Percentiles rank a stretch among this genome's conserved stretches.
These are phyloP conservation scores for Penicillium ucsense DNA, from an alignment of 495 filamentous ascomycete genomes.

Conservation along the genomic window DNA sequence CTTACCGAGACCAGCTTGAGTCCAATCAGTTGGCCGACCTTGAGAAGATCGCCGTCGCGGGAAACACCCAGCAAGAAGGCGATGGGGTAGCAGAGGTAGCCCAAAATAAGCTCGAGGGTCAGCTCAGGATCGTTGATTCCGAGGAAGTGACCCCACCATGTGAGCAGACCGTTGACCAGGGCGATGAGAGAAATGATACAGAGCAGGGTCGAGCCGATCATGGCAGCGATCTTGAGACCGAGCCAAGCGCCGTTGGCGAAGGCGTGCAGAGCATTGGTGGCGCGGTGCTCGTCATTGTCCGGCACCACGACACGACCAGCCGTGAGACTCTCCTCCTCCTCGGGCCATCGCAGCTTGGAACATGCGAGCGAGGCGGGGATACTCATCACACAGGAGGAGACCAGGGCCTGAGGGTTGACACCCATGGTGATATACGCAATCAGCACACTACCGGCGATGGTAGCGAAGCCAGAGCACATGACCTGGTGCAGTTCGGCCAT, in stretches of 20 bases:
- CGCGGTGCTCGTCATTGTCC: slow-evolving; percentile 52
- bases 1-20: slow-evolving; percentile 65
- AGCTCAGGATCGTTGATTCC: slow-evolving; percentile 59
- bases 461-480: slow-evolving; percentile 71
- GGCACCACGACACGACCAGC: slow-evolving; percentile 72
- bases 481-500: slow-evolving; percentile 80
- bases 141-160: slow-evolving; percentile 83
- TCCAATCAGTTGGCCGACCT: slow-evolving; percentile 71
- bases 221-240: slow-evolving; percentile 78
- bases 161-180: slow-evolving; percentile 67
- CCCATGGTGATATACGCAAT: slow-evolving; percentile 74
- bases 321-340: slow-evolving; percentile 76
- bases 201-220: slow-evolving; percentile 68
- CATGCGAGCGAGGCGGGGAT: slow-evolving; percentile 82
- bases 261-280: slow-evolving; percentile 75
- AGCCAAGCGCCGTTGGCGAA: slow-evolving; percentile 84
- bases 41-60: slow-evolving; percentile 56
- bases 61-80: slow-evolving; percentile 82
- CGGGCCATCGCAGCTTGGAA: slow-evolving; percentile 81
- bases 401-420: slow-evolving; percentile 72
- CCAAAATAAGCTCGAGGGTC: slow-evolving; percentile 67
- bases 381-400: slow-evolving; percentile 83
- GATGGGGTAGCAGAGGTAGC: slow-evolving; percentile 76
- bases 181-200: slow-evolving; percentile 78
- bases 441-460: slow-evolving; percentile 63